These are phyloP conservation scores for Calonectria naviculata DNA, from an alignment of 2,329 filamentous ascomycete genomes.

Conservation along the genomic window DNA sequence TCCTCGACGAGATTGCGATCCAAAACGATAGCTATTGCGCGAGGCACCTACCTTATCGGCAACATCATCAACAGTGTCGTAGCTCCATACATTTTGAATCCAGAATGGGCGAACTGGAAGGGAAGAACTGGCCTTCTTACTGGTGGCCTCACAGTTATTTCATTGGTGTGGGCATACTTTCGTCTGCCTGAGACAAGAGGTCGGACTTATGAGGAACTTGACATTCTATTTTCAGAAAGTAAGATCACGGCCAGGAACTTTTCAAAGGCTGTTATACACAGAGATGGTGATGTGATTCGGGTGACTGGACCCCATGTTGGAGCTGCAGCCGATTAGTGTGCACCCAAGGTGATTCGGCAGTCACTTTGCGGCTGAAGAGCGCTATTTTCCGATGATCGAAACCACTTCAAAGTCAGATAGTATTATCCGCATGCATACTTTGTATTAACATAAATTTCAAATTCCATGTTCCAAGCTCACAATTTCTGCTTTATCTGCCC, in stretches of 20 bases:
- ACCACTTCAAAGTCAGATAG: too few relatives aligned
- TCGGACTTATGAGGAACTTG: constrained; percentile 26
- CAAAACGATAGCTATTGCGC: constrained; percentile 21
- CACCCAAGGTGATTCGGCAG: too few relatives aligned
- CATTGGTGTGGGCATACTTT: constrained; percentile 20
- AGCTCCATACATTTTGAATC: constrained; percentile 23
- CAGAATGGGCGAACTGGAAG: constrained; percentile 19
- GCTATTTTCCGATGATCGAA: too few relatives aligned
- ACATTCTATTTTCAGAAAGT: constrained; percentile 18
- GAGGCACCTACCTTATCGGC: neutral
- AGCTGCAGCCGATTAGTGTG: too few relatives aligned
- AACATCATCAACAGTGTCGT: constrained; percentile 20
- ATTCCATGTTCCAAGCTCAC: too few relatives aligned
- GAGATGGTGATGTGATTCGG: neutral
- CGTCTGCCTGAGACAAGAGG: constrained; percentile 28
- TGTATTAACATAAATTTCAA: too few relatives aligned
- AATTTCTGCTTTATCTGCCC: too few relatives aligned
- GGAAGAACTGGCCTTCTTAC: constrained; percentile 22
- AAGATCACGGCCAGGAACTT: neutral
- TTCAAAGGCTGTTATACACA: neutral
- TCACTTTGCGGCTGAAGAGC: too few relatives aligned
- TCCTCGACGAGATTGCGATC: constrained; percentile 13
- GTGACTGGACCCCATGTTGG: neutral
- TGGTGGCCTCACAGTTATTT: constrained; percentile 1
- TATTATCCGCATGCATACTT: too few relatives aligned